These are phyloP conservation scores for Colletotrichum agaves DNA, from an alignment of 2,329 filamentous ascomycete genomes.

Conservation along the genomic window DNA sequence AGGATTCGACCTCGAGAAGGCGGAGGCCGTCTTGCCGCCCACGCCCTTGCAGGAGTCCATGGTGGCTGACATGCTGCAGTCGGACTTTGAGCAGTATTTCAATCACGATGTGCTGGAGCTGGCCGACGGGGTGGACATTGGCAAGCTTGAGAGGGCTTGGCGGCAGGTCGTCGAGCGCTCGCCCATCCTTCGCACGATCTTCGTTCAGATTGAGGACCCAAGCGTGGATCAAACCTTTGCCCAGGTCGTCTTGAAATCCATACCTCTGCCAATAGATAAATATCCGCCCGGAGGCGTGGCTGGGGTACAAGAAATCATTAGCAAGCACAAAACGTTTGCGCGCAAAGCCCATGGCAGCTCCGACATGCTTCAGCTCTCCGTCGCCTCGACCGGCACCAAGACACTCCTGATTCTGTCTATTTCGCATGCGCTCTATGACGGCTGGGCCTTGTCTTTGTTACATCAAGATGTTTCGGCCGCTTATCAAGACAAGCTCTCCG, in stretches of 20 bases:
- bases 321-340: slow-evolving; percentile 52
- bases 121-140: slow-evolving; percentile 61
- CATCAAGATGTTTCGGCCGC: slow-evolving; percentile 76
- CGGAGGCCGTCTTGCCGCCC: slow-evolving; percentile 74
- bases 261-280: slow-evolving; percentile 38
- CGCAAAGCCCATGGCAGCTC: slow-evolving; percentile 47
- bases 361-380: slow-evolving; percentile 61
- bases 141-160: slow-evolving; percentile 71
- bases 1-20: slow-evolving; percentile 48
- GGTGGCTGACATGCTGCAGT: slow-evolving; percentile 82
- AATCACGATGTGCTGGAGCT: slow-evolving; percentile 83
- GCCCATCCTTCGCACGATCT: slow-evolving; percentile 81
- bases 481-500: slow-evolving; percentile 60
- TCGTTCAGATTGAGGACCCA: slow-evolving; percentile 73
- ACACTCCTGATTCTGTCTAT: slow-evolving; percentile 74
- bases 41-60: slow-evolving; percentile 90
- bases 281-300: slow-evolving; percentile 43
- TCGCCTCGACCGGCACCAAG: slow-evolving; percentile 48
- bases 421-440: slow-evolving; percentile 89
- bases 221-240: slow-evolving; percentile 61
- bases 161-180: slow-evolving; percentile 65
- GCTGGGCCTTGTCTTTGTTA: slow-evolving; percentile 81
- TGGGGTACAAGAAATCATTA: slow-evolving; percentile 50
- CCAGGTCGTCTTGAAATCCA: slow-evolving; percentile 55
- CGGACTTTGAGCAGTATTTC: slow-evolving; percentile 81